phyloP scores from a whole-genome alignment of 192 early-diverging fungal genomes.

The Allomyces arbusculus region DNA sequence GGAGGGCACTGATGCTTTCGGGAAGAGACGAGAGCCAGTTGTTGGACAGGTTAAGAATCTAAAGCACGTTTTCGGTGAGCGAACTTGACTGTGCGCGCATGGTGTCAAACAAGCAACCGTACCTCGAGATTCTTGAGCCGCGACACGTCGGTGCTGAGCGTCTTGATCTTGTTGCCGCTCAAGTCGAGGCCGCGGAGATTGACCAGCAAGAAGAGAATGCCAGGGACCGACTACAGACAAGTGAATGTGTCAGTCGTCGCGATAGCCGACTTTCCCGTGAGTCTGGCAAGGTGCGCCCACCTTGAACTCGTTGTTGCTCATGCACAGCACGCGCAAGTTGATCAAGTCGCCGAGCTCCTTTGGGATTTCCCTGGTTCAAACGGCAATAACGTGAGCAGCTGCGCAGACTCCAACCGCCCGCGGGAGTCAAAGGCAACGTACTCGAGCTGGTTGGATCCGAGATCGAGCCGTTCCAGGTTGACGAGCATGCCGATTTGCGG shows the following conservation, averaged over 20 bases:
- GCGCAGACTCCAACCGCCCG: neutral
- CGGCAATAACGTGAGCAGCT: too few species aligned
- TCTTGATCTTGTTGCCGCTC: neutral
- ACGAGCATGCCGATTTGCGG: neutral
- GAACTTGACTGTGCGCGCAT: too few species aligned
- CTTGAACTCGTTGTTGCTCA: neutral
- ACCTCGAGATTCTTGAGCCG: neutral
- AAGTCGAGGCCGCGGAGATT: neutral
- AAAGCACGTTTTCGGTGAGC: too few species aligned
- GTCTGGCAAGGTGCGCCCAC: neutral
- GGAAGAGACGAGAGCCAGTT: neutral
- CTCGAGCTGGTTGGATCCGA: slow-evolving; percentile 2
- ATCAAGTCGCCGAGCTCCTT: neutral
- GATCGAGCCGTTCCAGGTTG: neutral
- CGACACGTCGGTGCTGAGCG: neutral
- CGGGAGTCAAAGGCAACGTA: neutral
- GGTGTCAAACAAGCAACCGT: too few species aligned
- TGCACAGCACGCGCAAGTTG: neutral
- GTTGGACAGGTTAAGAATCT: neutral
- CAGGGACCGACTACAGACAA: neutral
- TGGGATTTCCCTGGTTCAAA: slow-evolving; percentile 2
- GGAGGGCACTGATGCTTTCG: neutral
- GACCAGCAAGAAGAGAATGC: neutral
- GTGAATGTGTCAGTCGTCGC: too few species aligned
- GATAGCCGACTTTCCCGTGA: too few species aligned